A percentile compares a stretch with the other conserved stretches of the same genome.
These are phyloP conservation scores for Filobasidium wieringae DNA, from an alignment of 768 basidiomycete genomes.

Conservation along the genomic window DNA sequence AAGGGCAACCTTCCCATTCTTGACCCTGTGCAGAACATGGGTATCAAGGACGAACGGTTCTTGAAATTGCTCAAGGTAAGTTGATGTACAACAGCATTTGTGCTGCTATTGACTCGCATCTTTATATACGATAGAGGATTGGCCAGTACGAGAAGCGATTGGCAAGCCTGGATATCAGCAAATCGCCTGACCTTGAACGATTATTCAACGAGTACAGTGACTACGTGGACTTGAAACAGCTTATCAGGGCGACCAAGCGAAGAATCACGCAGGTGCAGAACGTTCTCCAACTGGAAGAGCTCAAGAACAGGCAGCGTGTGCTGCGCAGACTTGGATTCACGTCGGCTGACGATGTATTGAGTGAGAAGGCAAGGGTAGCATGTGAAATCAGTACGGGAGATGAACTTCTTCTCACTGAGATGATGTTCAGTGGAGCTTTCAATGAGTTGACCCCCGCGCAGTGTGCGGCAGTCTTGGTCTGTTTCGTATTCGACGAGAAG, in stretches of 20 bases:
- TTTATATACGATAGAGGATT: slow-evolving; percentile 59
- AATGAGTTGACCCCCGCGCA: slow-evolving; percentile 81
- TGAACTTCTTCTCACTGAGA: slow-evolving; percentile 86
- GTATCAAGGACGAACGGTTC: slow-evolving; percentile 89
- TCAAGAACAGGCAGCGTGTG: slow-evolving; percentile 88
- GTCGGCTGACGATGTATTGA: slow-evolving; percentile 76
- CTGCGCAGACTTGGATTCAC: slow-evolving; percentile 86
- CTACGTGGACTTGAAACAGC: slow-evolving; percentile 44
- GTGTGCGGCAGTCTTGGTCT: slow-evolving; percentile 83
- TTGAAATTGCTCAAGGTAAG: slow-evolving; percentile 66
- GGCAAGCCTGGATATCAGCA: slow-evolving; percentile 64
- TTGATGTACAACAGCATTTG: not conserved
- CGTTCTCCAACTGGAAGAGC: slow-evolving; percentile 87
- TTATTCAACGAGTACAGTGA: slow-evolving; percentile 64
- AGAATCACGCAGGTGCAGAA: slow-evolving; percentile 82
- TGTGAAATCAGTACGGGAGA: slow-evolving; percentile 98
- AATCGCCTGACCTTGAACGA: slow-evolving; percentile 62
- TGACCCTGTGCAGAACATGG: slow-evolving; percentile 90
- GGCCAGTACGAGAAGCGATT: slow-evolving; percentile 76
- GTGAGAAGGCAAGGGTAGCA: slow-evolving; percentile 94
- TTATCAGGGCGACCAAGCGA: slow-evolving; percentile 66
- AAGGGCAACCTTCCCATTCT: slow-evolving; percentile 72
- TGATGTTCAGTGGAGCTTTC: slow-evolving; percentile 95
- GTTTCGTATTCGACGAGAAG: slow-evolving; percentile 97
- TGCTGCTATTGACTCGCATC: not conserved